These are phyloP conservation scores for Sporothrix variecibatus DNA, from an alignment of 2,329 filamentous ascomycete genomes.

Conservation along the genomic window DNA sequence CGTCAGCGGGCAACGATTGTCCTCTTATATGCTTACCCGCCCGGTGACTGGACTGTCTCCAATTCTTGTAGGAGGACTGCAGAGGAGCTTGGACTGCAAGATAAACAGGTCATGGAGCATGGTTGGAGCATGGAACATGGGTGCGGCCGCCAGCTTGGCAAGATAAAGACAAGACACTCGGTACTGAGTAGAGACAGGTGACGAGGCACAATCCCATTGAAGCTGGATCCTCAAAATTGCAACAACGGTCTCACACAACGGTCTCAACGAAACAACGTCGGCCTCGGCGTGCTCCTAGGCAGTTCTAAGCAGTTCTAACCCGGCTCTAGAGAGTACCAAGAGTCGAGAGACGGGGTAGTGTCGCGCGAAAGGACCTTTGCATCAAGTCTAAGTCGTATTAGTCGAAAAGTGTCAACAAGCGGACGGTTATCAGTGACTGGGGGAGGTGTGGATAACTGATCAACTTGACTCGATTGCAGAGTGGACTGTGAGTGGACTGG, in stretches of 20 bases:
- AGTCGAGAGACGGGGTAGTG: neutral
- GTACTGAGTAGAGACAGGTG: neutral
- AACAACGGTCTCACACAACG: neutral
- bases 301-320: neutral
- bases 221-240: neutral
- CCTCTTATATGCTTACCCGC: constrained; percentile 17
- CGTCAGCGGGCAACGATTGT: neutral
- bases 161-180: constrained; percentile 1
- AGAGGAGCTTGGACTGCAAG: neutral
- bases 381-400: neutral
- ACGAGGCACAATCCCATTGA: neutral
- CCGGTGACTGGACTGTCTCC: too few species aligned
- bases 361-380: neutral
- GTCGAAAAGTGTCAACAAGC: neutral
- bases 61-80: neutral
- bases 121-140: neutral
- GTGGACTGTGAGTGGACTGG: neutral
- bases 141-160: constrained; percentile 13
- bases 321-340: neutral
- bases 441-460: neutral
- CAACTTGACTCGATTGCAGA: neutral
- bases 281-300: neutral
- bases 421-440: constrained; percentile 16
- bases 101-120: neutral
- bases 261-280: neutral